These are phyloP conservation scores for Colletotrichum echinochloae DNA, from an alignment of 2,329 filamentous ascomycete species.

Conservation along the genomic window DNA sequence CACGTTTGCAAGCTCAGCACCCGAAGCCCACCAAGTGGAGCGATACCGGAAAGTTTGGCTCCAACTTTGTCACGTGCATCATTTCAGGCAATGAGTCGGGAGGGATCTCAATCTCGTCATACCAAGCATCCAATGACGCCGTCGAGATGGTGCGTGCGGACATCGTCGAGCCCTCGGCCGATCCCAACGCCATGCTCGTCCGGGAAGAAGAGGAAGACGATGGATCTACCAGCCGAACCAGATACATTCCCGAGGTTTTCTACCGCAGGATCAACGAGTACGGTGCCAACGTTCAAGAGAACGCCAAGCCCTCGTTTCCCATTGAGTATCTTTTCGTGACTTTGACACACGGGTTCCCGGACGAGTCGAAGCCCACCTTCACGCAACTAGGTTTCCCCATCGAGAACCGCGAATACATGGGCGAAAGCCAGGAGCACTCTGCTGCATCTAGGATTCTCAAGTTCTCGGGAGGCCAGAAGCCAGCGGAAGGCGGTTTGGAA, in stretches of 20 bases:
- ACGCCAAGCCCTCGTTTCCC: constrained; percentile 94
- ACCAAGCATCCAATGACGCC: constrained; percentile 94
- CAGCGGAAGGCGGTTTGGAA: constrained; percentile 71
- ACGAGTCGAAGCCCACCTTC: constrained; percentile 81
- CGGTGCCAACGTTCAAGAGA: constrained; percentile 94
- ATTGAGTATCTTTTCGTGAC: constrained; percentile 97
- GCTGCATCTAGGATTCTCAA: constrained; percentile 77
- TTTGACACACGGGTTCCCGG: constrained; percentile 95
- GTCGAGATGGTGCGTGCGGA: constrained; percentile 98
- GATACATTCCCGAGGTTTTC: constrained; percentile 98
- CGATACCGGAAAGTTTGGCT: constrained; percentile 92
- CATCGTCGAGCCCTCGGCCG: constrained; percentile 93
- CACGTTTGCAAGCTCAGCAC: constrained; percentile 87
- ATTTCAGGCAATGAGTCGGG: constrained; percentile 92
- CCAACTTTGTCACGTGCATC: constrained; percentile 96
- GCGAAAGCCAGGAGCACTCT: constrained; percentile 84
- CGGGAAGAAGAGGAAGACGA: constrained; percentile 91
- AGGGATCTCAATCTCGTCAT: constrained; percentile 88
- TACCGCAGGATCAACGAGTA: constrained; percentile 97
- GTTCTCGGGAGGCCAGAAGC: constrained; percentile 68
- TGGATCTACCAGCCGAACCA: constrained; percentile 72
- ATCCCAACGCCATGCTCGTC: constrained; percentile 94
- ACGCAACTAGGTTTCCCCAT: constrained; percentile 82
- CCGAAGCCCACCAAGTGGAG: constrained; percentile 97
- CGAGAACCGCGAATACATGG: constrained; percentile 89